phyloP scores from a whole-genome alignment of 371 early-diverging fungal genomes.

The Rhizopus arrhizus region DNA sequence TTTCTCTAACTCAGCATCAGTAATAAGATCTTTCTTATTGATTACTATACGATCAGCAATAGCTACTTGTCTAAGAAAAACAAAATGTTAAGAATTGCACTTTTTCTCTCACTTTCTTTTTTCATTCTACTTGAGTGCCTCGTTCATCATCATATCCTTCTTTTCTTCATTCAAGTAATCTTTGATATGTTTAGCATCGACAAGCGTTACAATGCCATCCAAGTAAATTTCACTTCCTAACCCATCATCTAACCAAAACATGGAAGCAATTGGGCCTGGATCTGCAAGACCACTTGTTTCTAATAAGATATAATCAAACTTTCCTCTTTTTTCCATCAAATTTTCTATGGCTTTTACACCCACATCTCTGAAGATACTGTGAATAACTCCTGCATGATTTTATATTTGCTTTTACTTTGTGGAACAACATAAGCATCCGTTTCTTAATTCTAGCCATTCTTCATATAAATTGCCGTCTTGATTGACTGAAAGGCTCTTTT shows the following conservation, averaged over 20 bases:
- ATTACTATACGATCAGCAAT: slow-evolving; percentile 92
- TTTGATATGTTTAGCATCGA: slow-evolving; percentile 83
- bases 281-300: slow-evolving; percentile 89
- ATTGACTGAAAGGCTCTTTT: slow-evolving; percentile 84
- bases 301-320: slow-evolving; percentile 93
- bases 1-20: slow-evolving; percentile 41
- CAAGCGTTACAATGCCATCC: slow-evolving; percentile 93
- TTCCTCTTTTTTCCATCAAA: slow-evolving; percentile 85
- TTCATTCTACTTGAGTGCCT: slow-evolving; percentile 62
- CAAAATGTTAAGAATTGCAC: background rate
- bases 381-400: background rate
- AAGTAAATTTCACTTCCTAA: slow-evolving; percentile 86
- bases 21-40: slow-evolving; percentile 91
- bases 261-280: slow-evolving; percentile 90
- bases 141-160: slow-evolving; percentile 64
- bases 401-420: slow-evolving; percentile 68
- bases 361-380: slow-evolving; percentile 64
- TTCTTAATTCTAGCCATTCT: slow-evolving; percentile 95
- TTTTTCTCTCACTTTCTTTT: background rate
- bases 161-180: slow-evolving; percentile 60
- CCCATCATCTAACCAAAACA: slow-evolving; percentile 97
- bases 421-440: slow-evolving; percentile 97
- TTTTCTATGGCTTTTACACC: slow-evolving; percentile 95
- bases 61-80: slow-evolving; percentile 82
- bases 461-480: slow-evolving; percentile 83